Conservation (phyloP, 169 alveolate species). For the Besnoitia besnoiti region DNA sequence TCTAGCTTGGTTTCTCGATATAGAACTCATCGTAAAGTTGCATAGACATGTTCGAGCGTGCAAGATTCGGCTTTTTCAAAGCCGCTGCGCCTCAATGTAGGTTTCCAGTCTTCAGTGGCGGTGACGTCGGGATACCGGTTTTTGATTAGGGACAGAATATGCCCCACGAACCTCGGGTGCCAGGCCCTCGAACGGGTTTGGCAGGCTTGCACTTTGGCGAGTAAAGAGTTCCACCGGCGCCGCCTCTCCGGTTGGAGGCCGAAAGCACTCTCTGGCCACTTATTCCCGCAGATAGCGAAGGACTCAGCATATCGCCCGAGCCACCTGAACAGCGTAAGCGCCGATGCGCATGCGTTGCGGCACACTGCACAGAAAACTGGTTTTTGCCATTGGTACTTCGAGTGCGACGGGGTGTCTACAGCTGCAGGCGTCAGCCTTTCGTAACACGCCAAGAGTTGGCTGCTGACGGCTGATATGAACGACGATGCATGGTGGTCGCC, state of each 20-base stretch:
- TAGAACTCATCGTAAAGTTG: too few species aligned
- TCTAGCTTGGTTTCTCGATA: too few species aligned
- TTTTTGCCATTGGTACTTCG: background rate
- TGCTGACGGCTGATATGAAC: background rate
- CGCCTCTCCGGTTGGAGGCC: background rate
- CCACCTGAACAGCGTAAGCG: background rate
- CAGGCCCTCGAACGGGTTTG: background rate
- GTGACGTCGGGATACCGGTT: too few species aligned
- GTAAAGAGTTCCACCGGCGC: background rate
- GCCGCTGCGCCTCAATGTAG: too few species aligned
- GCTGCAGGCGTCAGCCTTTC: background rate
- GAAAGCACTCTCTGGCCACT: background rate
- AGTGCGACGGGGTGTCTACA: background rate
- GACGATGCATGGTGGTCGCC: background rate
- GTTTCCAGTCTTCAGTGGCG: too few species aligned
- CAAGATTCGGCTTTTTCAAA: too few species aligned
- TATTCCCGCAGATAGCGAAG: background rate
- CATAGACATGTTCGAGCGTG: too few species aligned
- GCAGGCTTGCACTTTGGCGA: background rate
- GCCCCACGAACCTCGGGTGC: slow-evolving; percentile 19
- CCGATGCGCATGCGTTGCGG: too few species aligned
- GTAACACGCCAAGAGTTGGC: background rate
- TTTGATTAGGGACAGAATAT: background rate
- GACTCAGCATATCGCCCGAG: background rate
- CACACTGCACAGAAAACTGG: background rate